These are phyloP conservation scores for Uronychia setigera DNA, from an alignment of 73 alveolate genomes.

Conservation along the genomic window DNA sequence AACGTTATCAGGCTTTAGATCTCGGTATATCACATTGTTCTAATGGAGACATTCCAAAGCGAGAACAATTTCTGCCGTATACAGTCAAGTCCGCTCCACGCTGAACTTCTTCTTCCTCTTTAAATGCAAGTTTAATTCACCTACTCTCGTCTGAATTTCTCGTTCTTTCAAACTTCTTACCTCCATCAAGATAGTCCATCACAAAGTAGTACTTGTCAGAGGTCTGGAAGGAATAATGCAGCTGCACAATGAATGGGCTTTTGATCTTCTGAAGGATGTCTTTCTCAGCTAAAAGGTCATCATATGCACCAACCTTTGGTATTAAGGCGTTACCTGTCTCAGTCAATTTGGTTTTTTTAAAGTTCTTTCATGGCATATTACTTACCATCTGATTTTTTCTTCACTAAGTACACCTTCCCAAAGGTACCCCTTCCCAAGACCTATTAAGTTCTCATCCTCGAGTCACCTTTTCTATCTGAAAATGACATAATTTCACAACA, in stretches of 20 bases:
- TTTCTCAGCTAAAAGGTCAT: slow-evolving; percentile 68
- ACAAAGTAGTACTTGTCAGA: slow-evolving; percentile 86
- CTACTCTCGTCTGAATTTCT: neutral
- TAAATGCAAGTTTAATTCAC: slow-evolving; percentile 61
- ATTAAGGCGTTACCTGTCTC: neutral
- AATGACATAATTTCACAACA: neutral
- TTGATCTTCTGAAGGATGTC: slow-evolving; percentile 17
- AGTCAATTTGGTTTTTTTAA: slow-evolving; percentile 53
- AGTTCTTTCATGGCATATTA: slow-evolving; percentile 64
- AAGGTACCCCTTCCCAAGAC: slow-evolving; percentile 66
- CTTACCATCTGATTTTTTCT: slow-evolving; percentile 55
- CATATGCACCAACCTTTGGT: neutral
- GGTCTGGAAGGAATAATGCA: slow-evolving; percentile 82
- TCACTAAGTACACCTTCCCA: slow-evolving; percentile 62
- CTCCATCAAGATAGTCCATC: slow-evolving; percentile 94
- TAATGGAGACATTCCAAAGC: slow-evolving; percentile 92
- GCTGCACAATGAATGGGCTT: slow-evolving; percentile 66
- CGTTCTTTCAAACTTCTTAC: slow-evolving; percentile 78
- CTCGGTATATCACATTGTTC: slow-evolving; percentile 91
- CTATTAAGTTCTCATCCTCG: slow-evolving; percentile 8
- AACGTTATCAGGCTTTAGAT: slow-evolving; percentile 96
- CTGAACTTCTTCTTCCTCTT: slow-evolving; percentile 72
- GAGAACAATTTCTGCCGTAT: slow-evolving; percentile 88
- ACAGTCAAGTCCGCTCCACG: slow-evolving; percentile 83
- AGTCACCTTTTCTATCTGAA: neutral